Evolutionary conservation across 164 flowering plant species (phyloP).

Genomic region (Kingdonia uniflora): DNA sequence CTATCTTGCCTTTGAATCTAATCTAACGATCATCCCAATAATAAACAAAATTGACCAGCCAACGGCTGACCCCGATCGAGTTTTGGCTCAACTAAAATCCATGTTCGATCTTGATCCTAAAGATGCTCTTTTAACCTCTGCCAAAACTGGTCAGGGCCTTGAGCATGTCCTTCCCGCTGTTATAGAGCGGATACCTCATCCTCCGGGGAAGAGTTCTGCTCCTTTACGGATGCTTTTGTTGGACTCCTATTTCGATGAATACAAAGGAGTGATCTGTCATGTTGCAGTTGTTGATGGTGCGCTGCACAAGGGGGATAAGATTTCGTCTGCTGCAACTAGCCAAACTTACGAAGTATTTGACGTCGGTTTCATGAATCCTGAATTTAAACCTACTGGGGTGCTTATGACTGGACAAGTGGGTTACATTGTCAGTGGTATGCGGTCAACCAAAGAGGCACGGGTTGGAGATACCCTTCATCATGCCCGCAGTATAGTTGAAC

Average conservation of each 20-base stretch:
- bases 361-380: slow-evolving; percentile 96
- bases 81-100: slow-evolving; percentile 81
- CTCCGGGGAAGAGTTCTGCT: slow-evolving; percentile 57
- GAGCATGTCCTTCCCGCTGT: slow-evolving; percentile 93
- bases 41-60: slow-evolving; percentile 98
- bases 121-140: slow-evolving; percentile 75
- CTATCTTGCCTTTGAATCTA: slow-evolving; percentile 92
- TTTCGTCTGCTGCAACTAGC: slow-evolving; percentile 77
- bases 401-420: slow-evolving; percentile 96
- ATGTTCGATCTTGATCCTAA: slow-evolving; percentile 89
- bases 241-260: slow-evolving; percentile 95
- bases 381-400: slow-evolving; percentile 71
- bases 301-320: slow-evolving; percentile 73
- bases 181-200: slow-evolving; percentile 86
- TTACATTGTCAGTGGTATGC: slow-evolving; percentile 89
- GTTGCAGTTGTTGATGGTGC: slow-evolving; percentile 96
- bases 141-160: slow-evolving; percentile 96
- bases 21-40: slow-evolving; percentile 70
- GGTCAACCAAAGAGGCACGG: slow-evolving; percentile 93
- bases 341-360: slow-evolving; percentile 75
- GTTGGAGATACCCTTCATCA: slow-evolving; percentile 85
- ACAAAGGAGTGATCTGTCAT: slow-evolving; percentile 95
- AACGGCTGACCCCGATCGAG: slow-evolving; percentile 92
- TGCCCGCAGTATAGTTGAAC: slow-evolving; percentile 39
- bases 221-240: slow-evolving; percentile 83